Conservation (phyloP, 2,329 filamentous ascomycete species). For the Davidsoniella australis region DNA sequence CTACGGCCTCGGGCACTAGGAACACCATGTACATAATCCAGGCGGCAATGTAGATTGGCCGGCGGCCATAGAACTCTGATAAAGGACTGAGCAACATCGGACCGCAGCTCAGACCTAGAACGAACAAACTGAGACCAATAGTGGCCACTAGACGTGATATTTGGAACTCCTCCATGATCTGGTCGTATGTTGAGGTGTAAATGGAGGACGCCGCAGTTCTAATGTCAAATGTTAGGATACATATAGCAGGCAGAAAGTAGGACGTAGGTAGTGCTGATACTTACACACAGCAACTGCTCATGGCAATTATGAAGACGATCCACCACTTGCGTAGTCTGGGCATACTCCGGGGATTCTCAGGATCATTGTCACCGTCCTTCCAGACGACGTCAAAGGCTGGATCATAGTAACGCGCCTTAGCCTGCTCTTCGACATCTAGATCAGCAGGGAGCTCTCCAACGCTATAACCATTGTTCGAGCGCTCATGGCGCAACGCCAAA, state of each 20-base stretch:
- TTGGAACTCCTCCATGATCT: slow-evolving; percentile 60
- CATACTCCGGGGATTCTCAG: slow-evolving; percentile 57
- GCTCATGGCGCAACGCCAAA: no score
- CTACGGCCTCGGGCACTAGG: slow-evolving; percentile 65
- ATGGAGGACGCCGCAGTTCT: slow-evolving; percentile 77
- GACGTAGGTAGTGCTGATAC: slow-evolving; percentile 21
- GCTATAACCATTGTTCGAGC: no score
- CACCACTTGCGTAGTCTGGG: slow-evolving; percentile 54
- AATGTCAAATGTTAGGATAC: slow-evolving; percentile 8
- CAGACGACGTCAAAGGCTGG: slow-evolving; percentile 41
- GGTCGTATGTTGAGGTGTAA: slow-evolving; percentile 67
- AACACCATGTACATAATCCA: slow-evolving; percentile 63
- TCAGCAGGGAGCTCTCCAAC: no score
- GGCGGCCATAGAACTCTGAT: slow-evolving; percentile 65
- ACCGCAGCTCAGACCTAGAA: slow-evolving; percentile 52
- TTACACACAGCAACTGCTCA: slow-evolving; percentile 68
- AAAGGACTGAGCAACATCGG: slow-evolving; percentile 47
- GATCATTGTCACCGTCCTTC: slow-evolving; percentile 55
- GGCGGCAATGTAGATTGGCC: slow-evolving; percentile 62
- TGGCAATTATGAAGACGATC: slow-evolving; percentile 57
- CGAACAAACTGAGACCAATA: slow-evolving; percentile 66
- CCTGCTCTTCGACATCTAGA: no score
- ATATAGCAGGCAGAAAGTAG: not conserved
- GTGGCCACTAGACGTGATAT: slow-evolving; percentile 57
- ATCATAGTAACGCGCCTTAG: no score